Evolutionary conservation across 75 land plant genomes (phyloP), one percentile per base, ranked within the genome.

Genomic region (Cunninghamia lanceolata): DNA sequence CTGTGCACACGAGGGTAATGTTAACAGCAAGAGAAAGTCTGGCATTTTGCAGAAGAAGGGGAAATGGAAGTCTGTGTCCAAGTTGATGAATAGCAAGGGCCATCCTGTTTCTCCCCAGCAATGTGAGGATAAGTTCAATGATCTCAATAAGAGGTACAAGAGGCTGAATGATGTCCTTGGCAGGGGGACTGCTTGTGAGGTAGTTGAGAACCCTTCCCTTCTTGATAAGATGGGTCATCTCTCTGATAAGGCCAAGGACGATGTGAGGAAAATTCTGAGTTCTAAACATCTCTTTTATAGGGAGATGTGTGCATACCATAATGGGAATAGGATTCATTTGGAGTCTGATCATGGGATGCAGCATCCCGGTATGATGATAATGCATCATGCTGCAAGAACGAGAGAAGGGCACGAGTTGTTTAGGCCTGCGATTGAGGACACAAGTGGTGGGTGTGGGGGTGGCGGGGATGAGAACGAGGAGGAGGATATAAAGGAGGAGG

Each of bases 111-210:
- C 96, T 16, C 96, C 96, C 14, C 96, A 95, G 90, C 96, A 95
- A 84, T 95, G 96, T 85, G 96, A 95, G 86, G 96, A 95, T 73
- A 95, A 95, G 88, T 95, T 95, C 87, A 95, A 95, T 85, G 96
- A 95, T 84, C 83, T 95, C 79, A 95, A 95, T 85, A 95, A 95
- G 91, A 90, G 96, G 91, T 95, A 94, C 87, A 95, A 95, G 87
- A 77, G 96, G 84, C 90, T 95, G 56, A 95, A 90, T 86, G 96
- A 95, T 80, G 91, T 95, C n/a, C 82, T 95, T 4, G 96, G 96
- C 17, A 91, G 87, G 63, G 96, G 95, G 14, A 95, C 92, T 40
- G 95, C 96, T 36, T 95, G 96, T 84, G 32, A 83, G 56, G 96
- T 94, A 28, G 96, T 95, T 86, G 96, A 95, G 92, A 92, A 93